Evolutionary conservation across 2,329 filamentous ascomycete species (phyloP).

Genomic region (Arthrinium puccinioides): DNA sequence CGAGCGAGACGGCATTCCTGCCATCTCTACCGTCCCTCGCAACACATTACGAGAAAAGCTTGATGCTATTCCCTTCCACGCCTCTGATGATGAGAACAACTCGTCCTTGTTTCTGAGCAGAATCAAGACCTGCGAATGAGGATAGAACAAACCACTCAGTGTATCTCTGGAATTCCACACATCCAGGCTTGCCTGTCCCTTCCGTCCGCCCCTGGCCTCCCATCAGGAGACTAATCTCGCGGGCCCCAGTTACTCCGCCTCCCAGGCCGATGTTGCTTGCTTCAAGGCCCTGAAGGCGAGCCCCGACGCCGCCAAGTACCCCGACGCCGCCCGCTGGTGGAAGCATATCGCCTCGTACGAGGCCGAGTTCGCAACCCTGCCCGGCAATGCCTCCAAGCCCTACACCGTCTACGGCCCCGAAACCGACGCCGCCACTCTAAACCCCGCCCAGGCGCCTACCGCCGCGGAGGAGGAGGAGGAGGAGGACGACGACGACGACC

Average conservation of each 20-base stretch:
- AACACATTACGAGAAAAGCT: no score
- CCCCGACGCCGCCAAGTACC: slow-evolving; percentile 81
- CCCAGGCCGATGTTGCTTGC: slow-evolving; percentile 91
- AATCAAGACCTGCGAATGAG: slow-evolving; percentile 61
- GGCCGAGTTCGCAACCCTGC: slow-evolving; percentile 83
- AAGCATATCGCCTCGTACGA: slow-evolving; percentile 94
- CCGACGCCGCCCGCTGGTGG: slow-evolving; percentile 94
- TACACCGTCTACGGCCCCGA: slow-evolving; percentile 91
- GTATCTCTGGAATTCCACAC: slow-evolving; percentile 23
- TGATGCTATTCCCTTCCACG: no score
- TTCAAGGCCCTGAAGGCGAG: slow-evolving; percentile 79
- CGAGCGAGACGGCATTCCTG: not conserved
- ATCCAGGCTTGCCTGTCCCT: not conserved
- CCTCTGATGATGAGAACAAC: slow-evolving; percentile 72
- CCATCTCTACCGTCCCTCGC: no score
- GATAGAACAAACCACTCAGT: slow-evolving; percentile 27
- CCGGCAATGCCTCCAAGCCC: slow-evolving; percentile 83
- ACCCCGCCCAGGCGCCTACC: slow-evolving; percentile 75
- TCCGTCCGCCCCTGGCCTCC: no score
- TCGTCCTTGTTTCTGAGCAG: slow-evolving; percentile 80
- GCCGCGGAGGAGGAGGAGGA: slow-evolving; percentile 56
- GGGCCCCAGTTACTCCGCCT: slow-evolving; percentile 52
- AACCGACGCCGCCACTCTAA: slow-evolving; percentile 65
- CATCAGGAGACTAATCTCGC: not conserved
- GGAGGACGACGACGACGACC: slow-evolving; percentile 76